These are phyloP conservation scores for Penicillium sp. DNA, from an alignment of 2,329 filamentous ascomycete species.

Conservation along the genomic window DNA sequence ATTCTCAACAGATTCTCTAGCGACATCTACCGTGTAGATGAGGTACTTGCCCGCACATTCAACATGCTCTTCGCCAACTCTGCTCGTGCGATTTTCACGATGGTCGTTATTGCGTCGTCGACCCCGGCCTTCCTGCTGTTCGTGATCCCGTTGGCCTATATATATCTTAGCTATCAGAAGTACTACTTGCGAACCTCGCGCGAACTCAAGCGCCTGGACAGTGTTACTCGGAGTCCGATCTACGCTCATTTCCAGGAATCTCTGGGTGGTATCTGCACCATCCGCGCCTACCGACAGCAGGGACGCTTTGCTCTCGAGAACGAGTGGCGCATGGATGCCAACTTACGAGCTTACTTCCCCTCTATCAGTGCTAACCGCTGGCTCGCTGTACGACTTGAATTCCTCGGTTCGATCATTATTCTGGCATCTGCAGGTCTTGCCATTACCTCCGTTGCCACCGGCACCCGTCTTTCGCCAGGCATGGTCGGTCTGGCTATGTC, in stretches of 20 bases:
- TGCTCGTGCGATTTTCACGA: constrained; percentile 74
- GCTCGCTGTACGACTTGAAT: constrained; percentile 91
- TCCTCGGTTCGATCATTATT: constrained; percentile 93
- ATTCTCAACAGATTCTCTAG: constrained; percentile 95
- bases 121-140: constrained; percentile 78
- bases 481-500: constrained; percentile 93
- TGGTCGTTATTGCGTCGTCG: constrained; percentile 77
- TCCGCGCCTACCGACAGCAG: constrained; percentile 90
- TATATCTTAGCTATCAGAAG: constrained; percentile 91
- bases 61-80: constrained; percentile 89
- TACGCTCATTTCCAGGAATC: constrained; percentile 99
- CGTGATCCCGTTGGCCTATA: constrained; percentile 73
- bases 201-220: constrained; percentile 93
- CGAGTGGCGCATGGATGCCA: constrained; percentile 95
- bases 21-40: constrained; percentile 69
- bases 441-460: constrained; percentile 72
- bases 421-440: constrained; percentile 78
- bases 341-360: constrained; percentile 90
- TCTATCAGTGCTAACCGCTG: constrained; percentile 93
- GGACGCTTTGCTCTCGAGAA: constrained; percentile 87
- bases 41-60: constrained; percentile 93
- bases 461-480: constrained; percentile 65
- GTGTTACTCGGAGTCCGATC: constrained; percentile 90
- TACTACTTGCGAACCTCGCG: constrained; percentile 96
- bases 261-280: constrained; percentile 88